These are phyloP conservation scores for Tylopilus rubrobrunneus DNA, from an alignment of 768 basidiomycete species.

Conservation along the genomic window DNA sequence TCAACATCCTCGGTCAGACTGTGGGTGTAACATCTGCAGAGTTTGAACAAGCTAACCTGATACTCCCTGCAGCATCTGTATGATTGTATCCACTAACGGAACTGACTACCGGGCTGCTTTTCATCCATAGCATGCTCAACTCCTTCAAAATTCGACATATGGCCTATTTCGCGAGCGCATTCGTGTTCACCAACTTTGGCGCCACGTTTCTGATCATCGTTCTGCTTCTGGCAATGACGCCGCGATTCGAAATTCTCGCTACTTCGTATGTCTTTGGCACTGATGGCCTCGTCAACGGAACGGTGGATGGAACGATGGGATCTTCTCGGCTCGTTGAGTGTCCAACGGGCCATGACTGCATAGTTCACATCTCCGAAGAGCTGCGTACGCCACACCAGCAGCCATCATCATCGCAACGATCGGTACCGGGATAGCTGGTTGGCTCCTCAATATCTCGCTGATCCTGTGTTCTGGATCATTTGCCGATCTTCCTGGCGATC, in stretches of 20 bases:
- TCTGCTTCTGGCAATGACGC: slow-evolving; percentile 41
- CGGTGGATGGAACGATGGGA: slow-evolving; percentile 40
- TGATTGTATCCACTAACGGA: no score
- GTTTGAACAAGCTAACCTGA: slow-evolving; percentile 35
- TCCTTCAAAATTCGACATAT: no score
- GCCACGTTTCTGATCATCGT: slow-evolving; percentile 41
- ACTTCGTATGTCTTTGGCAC: slow-evolving; percentile 56
- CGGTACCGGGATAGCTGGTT: slow-evolving; percentile 50
- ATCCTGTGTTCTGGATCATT: slow-evolving; percentile 55
- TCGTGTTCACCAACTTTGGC: slow-evolving; percentile 46
- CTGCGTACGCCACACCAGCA: slow-evolving; percentile 44
- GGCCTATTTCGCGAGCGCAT: slow-evolving; percentile 31
- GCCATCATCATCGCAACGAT: slow-evolving; percentile 44
- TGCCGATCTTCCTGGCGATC: no score
- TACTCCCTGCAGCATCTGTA: slow-evolving; percentile 28
- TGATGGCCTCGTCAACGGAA: slow-evolving; percentile 38
- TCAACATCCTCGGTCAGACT: slow-evolving; percentile 26
- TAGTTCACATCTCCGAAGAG: slow-evolving; percentile 37
- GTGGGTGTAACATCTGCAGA: slow-evolving; percentile 35
- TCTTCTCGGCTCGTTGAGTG: slow-evolving; percentile 44
- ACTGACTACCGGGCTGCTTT: slow-evolving; percentile 38
- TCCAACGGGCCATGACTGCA: slow-evolving; percentile 38
- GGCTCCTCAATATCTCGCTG: slow-evolving; percentile 58
- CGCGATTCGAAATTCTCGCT: slow-evolving; percentile 51
- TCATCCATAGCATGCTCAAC: slow-evolving; percentile 41